These are phyloP conservation scores for Mycena galericulata DNA, from an alignment of 768 basidiomycete species.

Conservation along the genomic window DNA sequence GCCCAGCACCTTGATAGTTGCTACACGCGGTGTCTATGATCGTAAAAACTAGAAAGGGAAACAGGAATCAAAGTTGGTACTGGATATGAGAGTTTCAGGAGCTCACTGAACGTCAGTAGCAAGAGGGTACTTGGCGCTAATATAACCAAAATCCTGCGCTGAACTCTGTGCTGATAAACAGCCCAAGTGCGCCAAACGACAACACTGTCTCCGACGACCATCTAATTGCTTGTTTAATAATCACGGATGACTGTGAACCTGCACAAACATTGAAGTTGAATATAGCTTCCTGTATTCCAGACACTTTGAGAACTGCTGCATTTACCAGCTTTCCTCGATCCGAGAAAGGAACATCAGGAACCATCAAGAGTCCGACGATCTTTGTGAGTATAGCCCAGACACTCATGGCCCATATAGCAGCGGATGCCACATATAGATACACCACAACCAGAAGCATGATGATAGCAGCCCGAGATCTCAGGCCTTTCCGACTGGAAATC, in stretches of 20 bases:
- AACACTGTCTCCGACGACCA: slow-evolving; percentile 11
- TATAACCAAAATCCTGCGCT: slow-evolving; percentile 6
- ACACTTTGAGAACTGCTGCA: slow-evolving; percentile 1
- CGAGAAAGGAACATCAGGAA: slow-evolving; percentile 12
- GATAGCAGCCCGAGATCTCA: slow-evolving; percentile 9
- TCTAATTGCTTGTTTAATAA: slow-evolving; percentile 21
- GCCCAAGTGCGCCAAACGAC: slow-evolving; percentile 13
- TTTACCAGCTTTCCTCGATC: slow-evolving; percentile 2
- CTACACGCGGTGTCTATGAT: slow-evolving; percentile 7
- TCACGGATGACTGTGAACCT: slow-evolving; percentile 7
- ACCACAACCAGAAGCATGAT: slow-evolving; percentile 29
- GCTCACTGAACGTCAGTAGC: slow-evolving; percentile 21
- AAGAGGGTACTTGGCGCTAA: slow-evolving; percentile 18
- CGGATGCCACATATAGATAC: slow-evolving; percentile 25
- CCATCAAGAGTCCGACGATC: slow-evolving; percentile 16
- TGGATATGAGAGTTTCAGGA: too few relatives aligned
- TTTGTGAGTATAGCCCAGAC: slow-evolving; percentile 9
- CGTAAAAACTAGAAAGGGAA: too few relatives aligned
- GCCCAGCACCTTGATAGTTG: slow-evolving; percentile 15
- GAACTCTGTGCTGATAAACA: slow-evolving; percentile 5
- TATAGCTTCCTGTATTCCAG: slow-evolving; percentile 17
- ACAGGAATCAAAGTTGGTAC: too few relatives aligned
- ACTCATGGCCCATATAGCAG: slow-evolving; percentile 21
- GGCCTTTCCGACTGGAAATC: too few relatives aligned
- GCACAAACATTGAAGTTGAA: slow-evolving; percentile 24